A percentile compares a stretch with the other conserved stretches of the same genome.
Evolutionary conservation across 441 rosid species (phyloP).

Genomic region (Codiaeum variegatum): DNA sequence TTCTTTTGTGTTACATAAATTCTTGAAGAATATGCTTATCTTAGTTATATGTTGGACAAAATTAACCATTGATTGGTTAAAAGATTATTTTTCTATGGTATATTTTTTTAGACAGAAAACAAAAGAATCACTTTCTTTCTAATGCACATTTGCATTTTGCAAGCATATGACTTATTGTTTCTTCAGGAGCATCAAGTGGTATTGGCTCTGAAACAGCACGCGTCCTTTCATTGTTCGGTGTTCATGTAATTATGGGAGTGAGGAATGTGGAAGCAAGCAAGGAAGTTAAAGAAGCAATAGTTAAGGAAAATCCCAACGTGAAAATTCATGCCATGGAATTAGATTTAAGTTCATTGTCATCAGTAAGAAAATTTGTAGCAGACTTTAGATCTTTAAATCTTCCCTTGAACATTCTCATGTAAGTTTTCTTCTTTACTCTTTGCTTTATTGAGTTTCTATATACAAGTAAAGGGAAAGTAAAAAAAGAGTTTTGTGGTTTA

Average conservation of each 20-base stretch:
- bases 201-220: constrained; percentile 62
- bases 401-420: constrained; percentile 70
- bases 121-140: background rate
- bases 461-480: no score
- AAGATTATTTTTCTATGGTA: background rate
- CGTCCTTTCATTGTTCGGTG: constrained; percentile 64
- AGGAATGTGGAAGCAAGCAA: constrained; percentile 55
- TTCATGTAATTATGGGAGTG: constrained; percentile 63
- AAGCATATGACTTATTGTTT: background rate
- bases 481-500: no score
- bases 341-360: constrained; percentile 66
- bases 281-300: constrained; percentile 44
- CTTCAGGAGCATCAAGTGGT: constrained; percentile 69
- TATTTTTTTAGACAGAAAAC: background rate
- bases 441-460: no score
- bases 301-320: constrained; percentile 50
- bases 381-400: constrained; percentile 47
- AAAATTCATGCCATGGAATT: constrained; percentile 71
- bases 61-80: background rate
- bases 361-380: constrained; percentile 67
- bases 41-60: background rate
- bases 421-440: constrained; percentile 20
- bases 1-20: background rate
- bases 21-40: background rate
- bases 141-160: background rate